Evolutionary conservation across 371 early-diverging fungal genomes (phyloP).

Genomic region (Batrachochytrium dendrobatidis): DNA sequence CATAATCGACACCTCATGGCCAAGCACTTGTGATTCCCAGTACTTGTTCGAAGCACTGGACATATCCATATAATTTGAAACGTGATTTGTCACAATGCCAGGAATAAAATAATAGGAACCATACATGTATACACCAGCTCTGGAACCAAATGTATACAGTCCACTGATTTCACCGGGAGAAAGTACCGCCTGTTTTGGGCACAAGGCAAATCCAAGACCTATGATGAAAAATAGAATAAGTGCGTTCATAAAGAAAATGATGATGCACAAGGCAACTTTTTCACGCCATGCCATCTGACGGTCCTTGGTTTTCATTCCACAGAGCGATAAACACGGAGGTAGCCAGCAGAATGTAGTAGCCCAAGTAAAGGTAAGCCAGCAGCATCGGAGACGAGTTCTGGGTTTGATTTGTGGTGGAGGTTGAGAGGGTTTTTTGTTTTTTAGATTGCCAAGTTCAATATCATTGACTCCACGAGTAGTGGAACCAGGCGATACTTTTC

Average conservation of each 20-base stretch:
- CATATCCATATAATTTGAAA: neutral
- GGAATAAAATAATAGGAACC: constrained; percentile 32
- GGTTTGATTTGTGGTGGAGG: constrained; percentile 17
- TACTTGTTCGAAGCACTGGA: constrained; percentile 2
- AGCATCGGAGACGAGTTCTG: constrained; percentile 21
- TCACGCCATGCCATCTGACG: constrained; percentile 94
- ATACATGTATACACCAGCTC: constrained; percentile 33
- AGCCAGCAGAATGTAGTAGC: constrained; percentile 86
- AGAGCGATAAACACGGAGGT: constrained; percentile 48
- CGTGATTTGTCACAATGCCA: constrained; percentile 14
- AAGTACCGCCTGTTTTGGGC: constrained; percentile 73
- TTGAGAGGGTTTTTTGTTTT: constrained; percentile 7
- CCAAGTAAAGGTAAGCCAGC: constrained; percentile 81
- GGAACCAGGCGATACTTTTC: neutral
- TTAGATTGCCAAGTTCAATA: constrained; percentile 9
- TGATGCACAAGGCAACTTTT: constrained; percentile 83
- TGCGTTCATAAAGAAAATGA: constrained; percentile 74
- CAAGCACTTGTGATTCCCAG: constrained; percentile 28
- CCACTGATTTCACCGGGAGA: constrained; percentile 39
- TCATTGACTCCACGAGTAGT: constrained; percentile 3
- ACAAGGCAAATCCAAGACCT: constrained; percentile 76
- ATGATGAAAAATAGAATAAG: constrained; percentile 85
- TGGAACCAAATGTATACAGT: constrained; percentile 11
- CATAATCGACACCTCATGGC: constrained; percentile 31
- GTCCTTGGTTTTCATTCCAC: constrained; percentile 77